A percentile compares a stretch with the other conserved stretches of the same genome.
These are phyloP conservation scores for Floccularia luteovirens DNA, from an alignment of 768 basidiomycete species.

Conservation along the genomic window DNA sequence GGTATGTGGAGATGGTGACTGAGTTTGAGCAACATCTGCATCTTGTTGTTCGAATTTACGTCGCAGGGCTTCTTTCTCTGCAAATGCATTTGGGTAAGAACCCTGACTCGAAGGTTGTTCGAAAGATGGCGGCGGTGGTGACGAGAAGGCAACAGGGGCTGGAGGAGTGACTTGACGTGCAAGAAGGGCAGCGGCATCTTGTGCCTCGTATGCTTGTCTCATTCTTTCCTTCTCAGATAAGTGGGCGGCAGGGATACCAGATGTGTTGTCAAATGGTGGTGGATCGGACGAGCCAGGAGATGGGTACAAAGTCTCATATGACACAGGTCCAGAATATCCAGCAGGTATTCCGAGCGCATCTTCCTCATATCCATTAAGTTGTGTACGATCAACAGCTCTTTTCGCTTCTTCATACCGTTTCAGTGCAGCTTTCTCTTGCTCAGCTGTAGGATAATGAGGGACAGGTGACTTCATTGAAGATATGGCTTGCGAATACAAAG, in stretches of 20 bases:
- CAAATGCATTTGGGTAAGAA: slow-evolving; percentile 19
- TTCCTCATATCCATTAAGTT: slow-evolving; percentile 23
- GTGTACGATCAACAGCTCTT: slow-evolving; percentile 57
- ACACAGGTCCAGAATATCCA: slow-evolving; percentile 32
- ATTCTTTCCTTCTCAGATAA: slow-evolving; percentile 66
- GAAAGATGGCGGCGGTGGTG: slow-evolving; percentile 16
- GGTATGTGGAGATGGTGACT: slow-evolving; percentile 12
- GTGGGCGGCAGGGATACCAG: slow-evolving; percentile 26
- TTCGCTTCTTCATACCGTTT: slow-evolving; percentile 65
- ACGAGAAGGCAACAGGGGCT: slow-evolving; percentile 7
- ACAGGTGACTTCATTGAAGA: slow-evolving; percentile 18
- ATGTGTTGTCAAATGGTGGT: slow-evolving; percentile 45
- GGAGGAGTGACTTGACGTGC: slow-evolving; percentile 13
- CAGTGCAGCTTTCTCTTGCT: slow-evolving; percentile 70
- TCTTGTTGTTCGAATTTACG: slow-evolving; percentile 53
- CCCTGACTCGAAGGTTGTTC: slow-evolving; percentile 13
- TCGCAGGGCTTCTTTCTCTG: slow-evolving; percentile 51
- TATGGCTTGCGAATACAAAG: slow-evolving; percentile 24
- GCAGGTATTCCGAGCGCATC: slow-evolving; percentile 12
- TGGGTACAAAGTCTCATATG: slow-evolving; percentile 60
- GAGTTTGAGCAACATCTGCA: slow-evolving; percentile 13
- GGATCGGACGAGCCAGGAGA: slow-evolving; percentile 28
- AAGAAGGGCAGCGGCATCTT: slow-evolving; percentile 45
- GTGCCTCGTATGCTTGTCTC: slow-evolving; percentile 55
- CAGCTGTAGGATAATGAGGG: slow-evolving; percentile 54